phyloP scores from a whole-genome alignment of 2,329 filamentous ascomycete genomes.

The Amauroascus niger region DNA sequence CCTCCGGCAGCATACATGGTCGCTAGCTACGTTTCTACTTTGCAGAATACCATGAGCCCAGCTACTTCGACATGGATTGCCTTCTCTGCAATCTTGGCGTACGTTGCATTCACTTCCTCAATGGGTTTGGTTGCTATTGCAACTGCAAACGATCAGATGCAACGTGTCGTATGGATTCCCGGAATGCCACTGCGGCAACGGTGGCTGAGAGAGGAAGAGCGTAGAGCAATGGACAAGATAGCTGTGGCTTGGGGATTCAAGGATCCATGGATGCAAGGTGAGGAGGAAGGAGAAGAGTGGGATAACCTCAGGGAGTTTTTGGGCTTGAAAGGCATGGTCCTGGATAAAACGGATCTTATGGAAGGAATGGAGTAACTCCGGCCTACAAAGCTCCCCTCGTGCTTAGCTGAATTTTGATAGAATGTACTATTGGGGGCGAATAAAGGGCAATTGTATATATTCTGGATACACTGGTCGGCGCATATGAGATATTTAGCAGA shows the following conservation, averaged over 20 bases:
- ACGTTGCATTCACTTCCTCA: conserved; percentile 68
- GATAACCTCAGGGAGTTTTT: conserved; percentile 74
- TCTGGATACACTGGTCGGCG: neutral
- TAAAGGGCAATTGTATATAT: neutral
- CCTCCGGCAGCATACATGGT: conserved; percentile 50
- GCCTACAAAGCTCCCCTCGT: neutral
- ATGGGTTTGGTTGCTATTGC: conserved; percentile 76
- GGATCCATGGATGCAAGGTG: conserved; percentile 66
- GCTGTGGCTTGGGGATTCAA: conserved; percentile 88
- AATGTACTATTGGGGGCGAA: neutral
- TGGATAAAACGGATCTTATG: conserved; percentile 85
- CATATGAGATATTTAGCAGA: neutral
- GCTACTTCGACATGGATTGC: conserved; percentile 64
- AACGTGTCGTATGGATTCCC: conserved; percentile 77
- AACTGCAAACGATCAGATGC: conserved; percentile 91
- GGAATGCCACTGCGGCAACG: conserved; percentile 71
- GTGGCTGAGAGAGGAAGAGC: conserved; percentile 84
- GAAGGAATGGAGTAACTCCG: conserved; percentile 64
- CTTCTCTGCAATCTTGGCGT: conserved; percentile 72
- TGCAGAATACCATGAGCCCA: conserved; percentile 69
- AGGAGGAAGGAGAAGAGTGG: conserved; percentile 89
- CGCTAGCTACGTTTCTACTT: conserved; percentile 55
- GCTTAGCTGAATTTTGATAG: neutral
- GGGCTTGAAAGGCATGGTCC: conserved; percentile 72
- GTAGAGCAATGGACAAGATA: conserved; percentile 74